phyloP scores from a whole-genome alignment of 129 eudicot genomes.

The Glebionis coronaria region DNA sequence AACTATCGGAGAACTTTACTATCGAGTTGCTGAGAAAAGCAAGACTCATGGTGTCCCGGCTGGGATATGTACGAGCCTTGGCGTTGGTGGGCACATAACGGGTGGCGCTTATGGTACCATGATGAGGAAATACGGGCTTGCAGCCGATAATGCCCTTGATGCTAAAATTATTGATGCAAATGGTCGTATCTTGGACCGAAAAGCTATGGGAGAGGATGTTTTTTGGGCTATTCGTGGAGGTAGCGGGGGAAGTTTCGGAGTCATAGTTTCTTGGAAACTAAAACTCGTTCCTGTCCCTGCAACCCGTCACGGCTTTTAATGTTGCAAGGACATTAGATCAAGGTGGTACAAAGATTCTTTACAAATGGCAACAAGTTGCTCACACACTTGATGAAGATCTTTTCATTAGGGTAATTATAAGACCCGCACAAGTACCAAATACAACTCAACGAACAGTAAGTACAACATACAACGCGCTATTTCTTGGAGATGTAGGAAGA shows the following conservation, averaged over 20 bases:
- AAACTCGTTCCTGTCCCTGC: slow-evolving; percentile 13
- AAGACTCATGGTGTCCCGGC: slow-evolving; percentile 21
- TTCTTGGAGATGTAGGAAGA: slow-evolving; percentile 8
- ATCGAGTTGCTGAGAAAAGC: slow-evolving; percentile 20
- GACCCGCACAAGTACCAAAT: too few species aligned
- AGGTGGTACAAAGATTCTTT: too few species aligned
- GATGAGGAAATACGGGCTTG: slow-evolving; percentile 20
- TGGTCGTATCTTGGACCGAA: slow-evolving; percentile 5
- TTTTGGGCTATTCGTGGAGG: slow-evolving; percentile 21
- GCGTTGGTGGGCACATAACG: slow-evolving; percentile 15
- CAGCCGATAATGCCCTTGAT: slow-evolving; percentile 10
- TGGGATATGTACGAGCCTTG: slow-evolving; percentile 15
- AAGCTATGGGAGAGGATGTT: slow-evolving; percentile 14
- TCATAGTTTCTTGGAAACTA: slow-evolving; percentile 17
- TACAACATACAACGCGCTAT: slow-evolving; percentile 3
- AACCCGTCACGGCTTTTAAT: slow-evolving; percentile 12
- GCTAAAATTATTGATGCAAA: slow-evolving; percentile 10
- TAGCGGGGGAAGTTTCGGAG: slow-evolving; percentile 5
- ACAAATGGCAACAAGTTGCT: too few species aligned
- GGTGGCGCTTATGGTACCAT: slow-evolving; percentile 14
- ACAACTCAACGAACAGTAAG: too few species aligned
- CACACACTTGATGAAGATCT: slow-evolving; percentile 5
- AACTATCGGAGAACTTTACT: slow-evolving; percentile 11
- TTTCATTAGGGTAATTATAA: slow-evolving; percentile 15
- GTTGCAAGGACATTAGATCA: neutral